These are phyloP conservation scores for Populus pruinosa DNA, from an alignment of 345 rosid genomes.

Conservation along the genomic window DNA sequence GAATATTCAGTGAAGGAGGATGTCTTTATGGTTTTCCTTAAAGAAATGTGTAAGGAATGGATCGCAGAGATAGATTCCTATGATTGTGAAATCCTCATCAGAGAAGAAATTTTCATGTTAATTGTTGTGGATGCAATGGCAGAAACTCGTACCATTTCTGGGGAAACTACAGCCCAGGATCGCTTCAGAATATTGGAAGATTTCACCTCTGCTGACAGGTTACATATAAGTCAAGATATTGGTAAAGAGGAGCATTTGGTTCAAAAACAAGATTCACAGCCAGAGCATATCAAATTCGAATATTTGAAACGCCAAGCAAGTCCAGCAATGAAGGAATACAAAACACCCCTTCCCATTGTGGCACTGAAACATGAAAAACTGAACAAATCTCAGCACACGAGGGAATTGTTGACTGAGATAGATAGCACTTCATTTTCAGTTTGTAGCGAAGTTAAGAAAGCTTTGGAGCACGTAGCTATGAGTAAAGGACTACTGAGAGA, in stretches of 20 bases:
- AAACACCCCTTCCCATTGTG: not conserved
- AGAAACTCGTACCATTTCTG: conserved; percentile 8
- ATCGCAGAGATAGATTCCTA: conserved; percentile 18
- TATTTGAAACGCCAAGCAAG: conserved; percentile 2
- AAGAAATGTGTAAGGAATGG: conserved; percentile 19
- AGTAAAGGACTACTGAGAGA: conserved; percentile 22
- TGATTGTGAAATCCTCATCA: conserved; percentile 19
- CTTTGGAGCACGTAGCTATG: conserved; percentile 19
- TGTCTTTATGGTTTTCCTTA: conserved; percentile 21
- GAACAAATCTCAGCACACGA: conserved; percentile 2
- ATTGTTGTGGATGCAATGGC: conserved; percentile 18
- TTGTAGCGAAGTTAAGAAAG: conserved; percentile 20
- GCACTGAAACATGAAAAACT: conserved; percentile 1
- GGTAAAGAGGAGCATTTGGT: conserved; percentile 12
- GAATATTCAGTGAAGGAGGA: conserved; percentile 34
- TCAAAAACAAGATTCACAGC: conserved; percentile 9
- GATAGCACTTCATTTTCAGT: conserved; percentile 15
- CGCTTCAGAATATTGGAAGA: conserved; percentile 1
- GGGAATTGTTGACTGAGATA: conserved; percentile 11
- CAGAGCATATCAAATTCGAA: conserved; percentile 5
- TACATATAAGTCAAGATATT: not conserved
- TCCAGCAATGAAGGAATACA: conserved; percentile 24
- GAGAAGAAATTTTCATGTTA: conserved; percentile 25
- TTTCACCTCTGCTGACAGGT: not conserved
- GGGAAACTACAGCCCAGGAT: conserved; percentile 1